These are phyloP conservation scores for Fusarium sp. DNA, from an alignment of 2,329 filamentous ascomycete genomes.

Conservation along the genomic window DNA sequence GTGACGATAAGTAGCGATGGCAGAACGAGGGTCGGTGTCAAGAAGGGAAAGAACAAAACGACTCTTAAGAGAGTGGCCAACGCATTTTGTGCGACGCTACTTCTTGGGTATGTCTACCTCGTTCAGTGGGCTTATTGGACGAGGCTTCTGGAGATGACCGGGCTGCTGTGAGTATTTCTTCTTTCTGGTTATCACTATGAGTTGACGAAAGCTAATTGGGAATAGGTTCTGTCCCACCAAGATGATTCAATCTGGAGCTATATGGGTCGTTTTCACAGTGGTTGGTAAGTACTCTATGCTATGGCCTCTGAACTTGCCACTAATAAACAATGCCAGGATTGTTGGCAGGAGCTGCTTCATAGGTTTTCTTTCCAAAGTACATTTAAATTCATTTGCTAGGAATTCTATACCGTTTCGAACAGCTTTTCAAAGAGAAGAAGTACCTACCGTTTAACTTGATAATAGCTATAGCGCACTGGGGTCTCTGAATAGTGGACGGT, in stretches of 20 bases:
- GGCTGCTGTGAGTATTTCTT: conserved; percentile 25
- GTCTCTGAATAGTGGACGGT: too few relatives aligned
- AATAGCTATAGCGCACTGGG: too few relatives aligned
- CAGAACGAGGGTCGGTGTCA: conserved; percentile 21
- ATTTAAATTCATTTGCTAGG: too few relatives aligned
- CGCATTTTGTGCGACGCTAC: not conserved
- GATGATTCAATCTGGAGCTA: not conserved
- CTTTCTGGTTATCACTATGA: not conserved
- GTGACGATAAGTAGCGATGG: conserved; percentile 32
- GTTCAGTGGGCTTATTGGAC: conserved; percentile 37
- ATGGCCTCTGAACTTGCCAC: not conserved
- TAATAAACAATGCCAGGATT: not conserved
- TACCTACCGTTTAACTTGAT: too few relatives aligned
- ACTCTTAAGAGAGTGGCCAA: conserved; percentile 18
- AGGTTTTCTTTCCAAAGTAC: too few relatives aligned
- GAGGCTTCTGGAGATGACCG: conserved; percentile 29
- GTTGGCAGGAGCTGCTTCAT: conserved; percentile 1
- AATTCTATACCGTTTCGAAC: too few relatives aligned
- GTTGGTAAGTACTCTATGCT: not conserved
- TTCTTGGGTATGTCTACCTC: conserved; percentile 32
- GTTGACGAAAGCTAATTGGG: not conserved
- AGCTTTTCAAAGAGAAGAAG: too few relatives aligned
- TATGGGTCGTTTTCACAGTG: not conserved
- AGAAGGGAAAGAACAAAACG: conserved; percentile 2
- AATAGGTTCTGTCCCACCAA: not conserved